These are phyloP conservation scores for Chaetomium olivaceum DNA, from an alignment of 2,329 filamentous ascomycete species.

Conservation along the genomic window DNA sequence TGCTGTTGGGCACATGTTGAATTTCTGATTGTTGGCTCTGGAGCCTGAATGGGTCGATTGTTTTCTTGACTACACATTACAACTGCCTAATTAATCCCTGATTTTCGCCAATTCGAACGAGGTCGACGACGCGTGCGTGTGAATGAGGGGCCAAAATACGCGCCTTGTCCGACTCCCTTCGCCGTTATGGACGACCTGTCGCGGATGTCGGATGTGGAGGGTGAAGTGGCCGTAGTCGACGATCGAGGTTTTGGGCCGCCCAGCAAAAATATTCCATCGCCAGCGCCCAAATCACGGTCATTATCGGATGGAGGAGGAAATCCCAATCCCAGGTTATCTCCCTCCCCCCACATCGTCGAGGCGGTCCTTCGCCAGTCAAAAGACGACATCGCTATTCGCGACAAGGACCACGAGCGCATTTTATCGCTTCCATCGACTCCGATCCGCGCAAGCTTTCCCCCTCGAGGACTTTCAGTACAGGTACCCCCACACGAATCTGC, in stretches of 20 bases:
- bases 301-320: conserved; percentile 64
- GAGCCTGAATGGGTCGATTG: not conserved
- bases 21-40: not conserved
- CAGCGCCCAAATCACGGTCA: conserved; percentile 58
- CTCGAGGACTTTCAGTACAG: conserved; percentile 68
- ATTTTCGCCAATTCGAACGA: not conserved
- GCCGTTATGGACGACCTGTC: conserved; percentile 29
- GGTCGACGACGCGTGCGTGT: conserved; percentile 2
- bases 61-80: not conserved
- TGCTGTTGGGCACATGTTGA: not conserved
- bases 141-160: conserved; percentile 17
- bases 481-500: conserved; percentile 59
- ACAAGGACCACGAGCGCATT: conserved; percentile 38
- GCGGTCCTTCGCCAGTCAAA: conserved; percentile 60
- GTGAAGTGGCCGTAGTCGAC: conserved; percentile 39
- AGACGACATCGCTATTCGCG: conserved; percentile 62
- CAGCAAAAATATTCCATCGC: conserved; percentile 37
- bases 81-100: not conserved
- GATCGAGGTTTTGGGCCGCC: conserved; percentile 22
- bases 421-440: conserved; percentile 64
- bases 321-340: conserved; percentile 58
- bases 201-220: conserved; percentile 33
- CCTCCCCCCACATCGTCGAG: conserved; percentile 59
- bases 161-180: conserved; percentile 9
- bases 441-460: conserved; percentile 63